phyloP scores from a whole-genome alignment of 2,329 filamentous ascomycete genomes.

The Verticillium isaacii region DNA sequence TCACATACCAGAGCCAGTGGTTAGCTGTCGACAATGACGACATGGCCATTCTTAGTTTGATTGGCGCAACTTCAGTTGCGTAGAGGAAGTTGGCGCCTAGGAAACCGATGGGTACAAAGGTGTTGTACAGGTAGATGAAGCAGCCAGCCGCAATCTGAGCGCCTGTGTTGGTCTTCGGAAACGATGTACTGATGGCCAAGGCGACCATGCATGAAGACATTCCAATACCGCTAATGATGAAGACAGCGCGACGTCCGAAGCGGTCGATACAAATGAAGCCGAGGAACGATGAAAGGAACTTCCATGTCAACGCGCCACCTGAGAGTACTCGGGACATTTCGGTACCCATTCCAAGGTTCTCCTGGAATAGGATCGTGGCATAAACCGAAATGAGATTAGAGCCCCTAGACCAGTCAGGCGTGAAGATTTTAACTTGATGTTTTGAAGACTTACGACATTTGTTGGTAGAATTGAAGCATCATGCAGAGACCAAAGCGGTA shows the following conservation, averaged over 20 bases:
- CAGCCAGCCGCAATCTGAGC: slow-evolving; percentile 47
- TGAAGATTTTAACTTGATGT: background rate
- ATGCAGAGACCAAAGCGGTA: slow-evolving; percentile 36
- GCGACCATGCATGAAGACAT: slow-evolving; percentile 52
- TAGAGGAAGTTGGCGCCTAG: slow-evolving; percentile 57
- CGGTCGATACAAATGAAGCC: slow-evolving; percentile 46
- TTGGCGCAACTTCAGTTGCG: slow-evolving; percentile 52
- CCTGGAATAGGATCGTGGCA: slow-evolving; percentile 32
- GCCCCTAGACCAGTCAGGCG: slow-evolving; percentile 22
- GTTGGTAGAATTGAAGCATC: slow-evolving; percentile 23
- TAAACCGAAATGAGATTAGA: slow-evolving; percentile 45
- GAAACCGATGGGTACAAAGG: slow-evolving; percentile 56
- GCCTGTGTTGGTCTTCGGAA: slow-evolving; percentile 34
- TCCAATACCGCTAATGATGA: slow-evolving; percentile 45
- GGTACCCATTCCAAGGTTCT: slow-evolving; percentile 32
- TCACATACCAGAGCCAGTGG: slow-evolving; percentile 42
- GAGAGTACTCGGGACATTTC: slow-evolving; percentile 36
- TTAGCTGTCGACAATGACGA: slow-evolving; percentile 51
- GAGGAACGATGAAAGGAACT: slow-evolving; percentile 46
- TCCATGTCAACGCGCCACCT: slow-evolving; percentile 49
- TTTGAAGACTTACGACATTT: slow-evolving; percentile 13
- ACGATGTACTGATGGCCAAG: slow-evolving; percentile 46
- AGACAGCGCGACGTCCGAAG: slow-evolving; percentile 42
- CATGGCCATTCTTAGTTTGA: slow-evolving; percentile 47
- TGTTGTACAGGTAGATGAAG: slow-evolving; percentile 57